phyloP scores from a whole-genome alignment of 371 early-diverging fungal species.

The Zychaea mexicana region DNA sequence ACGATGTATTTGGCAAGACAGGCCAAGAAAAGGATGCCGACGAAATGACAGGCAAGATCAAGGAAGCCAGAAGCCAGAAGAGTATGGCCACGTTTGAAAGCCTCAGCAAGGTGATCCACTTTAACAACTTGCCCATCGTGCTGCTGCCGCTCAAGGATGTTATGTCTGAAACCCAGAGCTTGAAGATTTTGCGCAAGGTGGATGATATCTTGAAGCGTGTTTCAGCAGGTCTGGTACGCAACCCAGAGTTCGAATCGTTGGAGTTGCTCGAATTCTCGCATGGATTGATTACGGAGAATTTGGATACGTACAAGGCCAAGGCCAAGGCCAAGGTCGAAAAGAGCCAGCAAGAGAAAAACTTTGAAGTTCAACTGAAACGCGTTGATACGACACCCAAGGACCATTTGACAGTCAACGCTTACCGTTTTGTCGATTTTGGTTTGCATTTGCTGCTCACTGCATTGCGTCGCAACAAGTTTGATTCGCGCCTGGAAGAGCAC shows the following conservation, averaged over 20 bases:
- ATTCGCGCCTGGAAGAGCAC: constrained; percentile 54
- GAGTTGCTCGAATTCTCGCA: constrained; percentile 81
- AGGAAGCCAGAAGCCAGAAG: constrained; percentile 83
- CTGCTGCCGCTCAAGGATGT: constrained; percentile 87
- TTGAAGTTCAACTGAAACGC: constrained; percentile 73
- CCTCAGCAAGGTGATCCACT: constrained; percentile 64
- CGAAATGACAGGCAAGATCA: constrained; percentile 86
- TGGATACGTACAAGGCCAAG: constrained; percentile 58
- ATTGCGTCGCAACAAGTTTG: constrained; percentile 70
- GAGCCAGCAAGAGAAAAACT: constrained; percentile 63
- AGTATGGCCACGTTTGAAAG: constrained; percentile 86
- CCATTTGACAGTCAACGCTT: constrained; percentile 78
- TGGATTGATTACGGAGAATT: constrained; percentile 81
- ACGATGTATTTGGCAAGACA: constrained; percentile 90
- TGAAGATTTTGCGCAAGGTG: constrained; percentile 74
- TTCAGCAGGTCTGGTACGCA: constrained; percentile 77
- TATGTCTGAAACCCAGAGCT: constrained; percentile 80
- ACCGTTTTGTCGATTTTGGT: constrained; percentile 93
- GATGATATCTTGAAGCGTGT: constrained; percentile 79
- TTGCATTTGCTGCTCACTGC: constrained; percentile 72
- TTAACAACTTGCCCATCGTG: constrained; percentile 66
- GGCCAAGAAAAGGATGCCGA: constrained; percentile 90
- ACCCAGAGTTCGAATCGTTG: constrained; percentile 65
- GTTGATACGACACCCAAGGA: constrained; percentile 52
- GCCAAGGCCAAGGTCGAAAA: constrained; percentile 47